phyloP scores from a whole-genome alignment of 2,329 filamentous ascomycete species.

The Neophaeococcomyces aloes region DNA sequence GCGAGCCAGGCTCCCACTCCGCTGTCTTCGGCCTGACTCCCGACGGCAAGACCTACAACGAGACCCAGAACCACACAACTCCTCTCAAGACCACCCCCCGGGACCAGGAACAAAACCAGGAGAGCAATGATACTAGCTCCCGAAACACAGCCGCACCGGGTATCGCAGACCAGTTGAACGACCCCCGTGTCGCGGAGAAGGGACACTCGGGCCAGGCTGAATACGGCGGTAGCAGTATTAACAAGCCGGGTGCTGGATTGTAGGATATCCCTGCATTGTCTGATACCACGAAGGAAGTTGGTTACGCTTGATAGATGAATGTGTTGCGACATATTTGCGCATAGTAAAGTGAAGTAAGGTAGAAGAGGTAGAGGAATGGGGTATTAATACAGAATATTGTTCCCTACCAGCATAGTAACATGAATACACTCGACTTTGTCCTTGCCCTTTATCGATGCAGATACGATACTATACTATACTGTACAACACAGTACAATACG shows the following conservation, averaged over 20 bases:
- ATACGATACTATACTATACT: no score
- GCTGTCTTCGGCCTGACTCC: conserved; percentile 26
- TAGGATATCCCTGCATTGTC: no score
- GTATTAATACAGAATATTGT: no score
- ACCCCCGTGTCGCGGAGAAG: conserved; percentile 4
- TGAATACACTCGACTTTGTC: no score
- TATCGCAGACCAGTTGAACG: conserved; percentile 2
- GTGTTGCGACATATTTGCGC: no score
- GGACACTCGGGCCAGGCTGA: neutral
- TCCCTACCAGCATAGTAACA: no score
- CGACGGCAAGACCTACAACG: conserved; percentile 62
- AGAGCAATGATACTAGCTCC: neutral
- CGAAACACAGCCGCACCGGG: neutral
- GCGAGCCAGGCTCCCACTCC: conserved; percentile 16
- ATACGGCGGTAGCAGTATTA: neutral
- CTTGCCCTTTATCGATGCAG: no score
- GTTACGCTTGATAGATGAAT: no score
- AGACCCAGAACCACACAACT: conserved; percentile 28
- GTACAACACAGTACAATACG: no score
- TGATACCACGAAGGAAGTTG: no score
- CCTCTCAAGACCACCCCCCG: neutral
- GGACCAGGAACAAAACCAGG: neutral
- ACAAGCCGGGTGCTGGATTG: conserved; percentile 1
- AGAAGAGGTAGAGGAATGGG: no score
- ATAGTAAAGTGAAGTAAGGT: no score